Conservation (phyloP, 768 basidiomycete species). For the Rhizopogon vulgaris region DNA sequence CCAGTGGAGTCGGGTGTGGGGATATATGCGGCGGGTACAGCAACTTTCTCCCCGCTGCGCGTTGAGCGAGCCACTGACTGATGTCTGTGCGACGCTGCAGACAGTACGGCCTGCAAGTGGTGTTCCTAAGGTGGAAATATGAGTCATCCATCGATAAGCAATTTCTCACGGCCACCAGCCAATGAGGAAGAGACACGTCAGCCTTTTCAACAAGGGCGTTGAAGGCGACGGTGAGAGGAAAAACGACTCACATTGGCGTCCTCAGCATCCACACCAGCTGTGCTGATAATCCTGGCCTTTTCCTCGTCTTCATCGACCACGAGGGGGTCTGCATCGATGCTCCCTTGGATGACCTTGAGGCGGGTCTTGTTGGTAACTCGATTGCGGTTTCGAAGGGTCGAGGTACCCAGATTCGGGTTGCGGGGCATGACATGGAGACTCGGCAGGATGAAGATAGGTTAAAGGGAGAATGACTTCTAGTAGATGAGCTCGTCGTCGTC, state of each 20-base stretch:
- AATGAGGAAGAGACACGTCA: slow-evolving; percentile 43
- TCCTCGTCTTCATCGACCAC: slow-evolving; percentile 84
- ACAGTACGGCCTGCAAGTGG: slow-evolving; percentile 51
- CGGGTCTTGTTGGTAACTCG: slow-evolving; percentile 91
- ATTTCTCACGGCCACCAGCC: slow-evolving; percentile 37
- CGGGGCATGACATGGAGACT: slow-evolving; percentile 84
- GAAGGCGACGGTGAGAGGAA: slow-evolving; percentile 28
- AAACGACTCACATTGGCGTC: slow-evolving; percentile 80
- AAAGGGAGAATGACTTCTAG: slow-evolving; percentile 25
- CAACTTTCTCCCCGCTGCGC: slow-evolving; percentile 30
- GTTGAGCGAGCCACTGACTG: slow-evolving; percentile 31
- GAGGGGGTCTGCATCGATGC: slow-evolving; percentile 73
- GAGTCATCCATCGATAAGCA: slow-evolving; percentile 51
- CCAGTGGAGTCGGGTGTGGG: slow-evolving; percentile 91
- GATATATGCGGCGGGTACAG: slow-evolving; percentile 62
- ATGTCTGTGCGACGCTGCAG: slow-evolving; percentile 47
- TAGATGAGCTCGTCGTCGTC: slow-evolving; percentile 35
- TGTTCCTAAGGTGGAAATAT: slow-evolving; percentile 41
- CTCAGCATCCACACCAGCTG: slow-evolving; percentile 87
- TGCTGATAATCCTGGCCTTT: slow-evolving; percentile 73
- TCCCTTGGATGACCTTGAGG: slow-evolving; percentile 77
- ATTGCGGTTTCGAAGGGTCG: slow-evolving; percentile 80
- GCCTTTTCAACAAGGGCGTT: slow-evolving; percentile 36
- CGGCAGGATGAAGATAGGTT: slow-evolving; percentile 31
- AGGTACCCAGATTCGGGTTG: slow-evolving; percentile 68